A percentile compares a stretch with the other conserved stretches of the same genome.
Conservation (phyloP, 1,284 basidiomycete species). For the Lentinula novae-zelandiae region DNA sequence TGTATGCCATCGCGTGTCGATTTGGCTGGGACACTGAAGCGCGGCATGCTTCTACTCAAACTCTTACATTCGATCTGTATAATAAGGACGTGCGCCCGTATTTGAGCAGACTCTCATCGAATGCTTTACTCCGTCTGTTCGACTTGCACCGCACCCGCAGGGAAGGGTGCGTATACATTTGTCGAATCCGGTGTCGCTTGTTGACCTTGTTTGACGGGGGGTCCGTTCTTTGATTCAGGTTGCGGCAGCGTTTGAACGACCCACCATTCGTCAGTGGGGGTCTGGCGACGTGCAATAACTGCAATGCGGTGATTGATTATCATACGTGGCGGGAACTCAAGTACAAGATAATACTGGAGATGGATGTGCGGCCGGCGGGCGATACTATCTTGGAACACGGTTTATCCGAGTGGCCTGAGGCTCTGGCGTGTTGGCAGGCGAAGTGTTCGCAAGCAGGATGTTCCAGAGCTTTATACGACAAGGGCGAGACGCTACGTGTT, state of each 20-base stretch:
- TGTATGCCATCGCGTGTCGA: conserved; percentile 53
- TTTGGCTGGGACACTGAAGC: conserved; percentile 57
- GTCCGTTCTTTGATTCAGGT: conserved; percentile 15
- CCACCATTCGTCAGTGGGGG: conserved; percentile 54
- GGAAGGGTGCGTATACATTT: conserved; percentile 30
- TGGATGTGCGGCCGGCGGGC: conserved; percentile 53
- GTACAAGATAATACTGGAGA: conserved; percentile 48
- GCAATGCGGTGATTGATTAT: conserved; percentile 47
- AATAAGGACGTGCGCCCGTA: conserved; percentile 38
- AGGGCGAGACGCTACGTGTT: conserved; percentile 46
- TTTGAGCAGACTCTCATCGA: conserved; percentile 44
- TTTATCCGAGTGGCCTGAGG: conserved; percentile 51
- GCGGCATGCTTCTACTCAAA: conserved; percentile 45
- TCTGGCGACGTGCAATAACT: conserved; percentile 40
- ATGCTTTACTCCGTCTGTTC: conserved; percentile 48
- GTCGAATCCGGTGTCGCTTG: neutral
- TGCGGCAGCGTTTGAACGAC: conserved; percentile 46
- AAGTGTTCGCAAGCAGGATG: conserved; percentile 44
- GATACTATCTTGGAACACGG: conserved; percentile 50
- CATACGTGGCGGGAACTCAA: conserved; percentile 63
- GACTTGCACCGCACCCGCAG: conserved; percentile 48
- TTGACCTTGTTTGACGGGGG: neutral
- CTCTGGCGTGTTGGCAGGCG: conserved; percentile 54
- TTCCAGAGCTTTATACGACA: conserved; percentile 51
- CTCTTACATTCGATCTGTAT: conserved; percentile 45